phyloP scores from a whole-genome alignment of 805 yeast genomes.

The Naumovozyma castellii region DNA sequence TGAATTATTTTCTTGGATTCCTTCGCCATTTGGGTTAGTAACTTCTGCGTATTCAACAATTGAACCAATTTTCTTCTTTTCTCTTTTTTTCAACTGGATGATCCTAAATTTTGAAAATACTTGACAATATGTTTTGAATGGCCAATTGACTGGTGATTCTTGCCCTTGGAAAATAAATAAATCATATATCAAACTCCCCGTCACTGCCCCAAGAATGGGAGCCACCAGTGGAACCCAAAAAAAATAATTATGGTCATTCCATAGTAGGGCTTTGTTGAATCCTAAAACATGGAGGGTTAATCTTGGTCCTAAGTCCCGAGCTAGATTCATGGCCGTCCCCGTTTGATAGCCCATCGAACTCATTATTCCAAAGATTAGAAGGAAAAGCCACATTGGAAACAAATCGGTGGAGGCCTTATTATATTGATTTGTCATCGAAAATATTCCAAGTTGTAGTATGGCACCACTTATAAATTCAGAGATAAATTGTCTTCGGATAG shows the following conservation, averaged over 20 bases:
- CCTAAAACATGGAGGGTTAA: constrained; percentile 41
- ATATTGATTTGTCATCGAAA: constrained; percentile 44
- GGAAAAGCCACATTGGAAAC: constrained; percentile 40
- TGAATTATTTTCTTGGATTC: too few relatives aligned
- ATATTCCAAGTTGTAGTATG: constrained; percentile 37
- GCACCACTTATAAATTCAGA: constrained; percentile 41
- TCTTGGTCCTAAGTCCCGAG: constrained; percentile 49
- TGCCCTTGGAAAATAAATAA: constrained; percentile 42
- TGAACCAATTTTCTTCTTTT: too few relatives aligned
- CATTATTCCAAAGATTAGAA: constrained; percentile 38
- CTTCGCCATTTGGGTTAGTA: too few relatives aligned
- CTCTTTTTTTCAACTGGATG: too few relatives aligned
- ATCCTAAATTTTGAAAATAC: too few relatives aligned
- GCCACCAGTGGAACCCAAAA: constrained; percentile 47
- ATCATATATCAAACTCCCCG: constrained; percentile 46
- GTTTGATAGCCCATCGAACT: constrained; percentile 43
- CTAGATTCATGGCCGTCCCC: constrained; percentile 46
- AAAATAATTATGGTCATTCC: constrained; percentile 35
- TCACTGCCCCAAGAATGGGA: constrained; percentile 41
- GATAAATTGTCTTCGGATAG: constrained; percentile 37
- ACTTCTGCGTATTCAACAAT: too few relatives aligned
- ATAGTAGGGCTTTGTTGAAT: constrained; percentile 33
- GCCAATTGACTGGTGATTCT: constrained; percentile 44
- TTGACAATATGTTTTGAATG: too few relatives aligned
- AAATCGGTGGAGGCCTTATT: constrained; percentile 38